Conservation (phyloP, 495 filamentous ascomycete genomes). For the Aspergillus indologenus region DNA sequence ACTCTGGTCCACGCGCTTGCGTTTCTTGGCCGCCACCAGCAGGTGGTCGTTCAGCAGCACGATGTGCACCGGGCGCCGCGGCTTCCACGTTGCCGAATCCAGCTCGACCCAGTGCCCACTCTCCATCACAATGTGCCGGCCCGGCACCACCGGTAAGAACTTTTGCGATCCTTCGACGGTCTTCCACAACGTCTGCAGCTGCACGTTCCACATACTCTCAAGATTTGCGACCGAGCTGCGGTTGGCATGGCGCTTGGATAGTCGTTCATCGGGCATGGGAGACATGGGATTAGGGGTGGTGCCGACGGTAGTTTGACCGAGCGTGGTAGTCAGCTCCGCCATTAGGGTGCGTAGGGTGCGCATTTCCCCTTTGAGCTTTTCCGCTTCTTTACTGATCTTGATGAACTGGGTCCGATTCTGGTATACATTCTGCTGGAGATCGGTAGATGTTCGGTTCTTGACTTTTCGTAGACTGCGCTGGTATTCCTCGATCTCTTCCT, state of each 20-base stretch:
- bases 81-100: conserved; percentile 95
- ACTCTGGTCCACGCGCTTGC: conserved; percentile 74
- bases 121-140: conserved; percentile 87
- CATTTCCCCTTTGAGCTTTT: conserved; percentile 97
- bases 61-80: conserved; percentile 77
- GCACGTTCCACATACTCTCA: conserved; percentile 92
- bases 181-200: conserved; percentile 81
- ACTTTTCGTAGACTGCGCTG: conserved; percentile 72
- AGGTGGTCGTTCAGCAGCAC: conserved; percentile 94
- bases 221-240: conserved; percentile 76
- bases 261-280: conserved; percentile 46
- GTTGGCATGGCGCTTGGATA: conserved; percentile 47
- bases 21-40: conserved; percentile 84
- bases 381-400: conserved; percentile 97
- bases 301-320: conserved; percentile 64
- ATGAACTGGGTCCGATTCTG: conserved; percentile 98
- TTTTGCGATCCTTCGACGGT: conserved; percentile 95
- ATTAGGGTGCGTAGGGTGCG: conserved; percentile 81
- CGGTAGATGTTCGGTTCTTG: conserved; percentile 77
- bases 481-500: conserved; percentile 85
- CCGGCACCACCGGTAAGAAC: conserved; percentile 85
- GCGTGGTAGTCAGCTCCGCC: conserved; percentile 77
- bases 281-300: conserved; percentile 43
- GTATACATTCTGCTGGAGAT: conserved; percentile 94
- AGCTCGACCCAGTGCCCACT: conserved; percentile 91